These are phyloP conservation scores for Annulohypoxylon moriforme DNA, from an alignment of 495 filamentous ascomycete species.

Conservation along the genomic window DNA sequence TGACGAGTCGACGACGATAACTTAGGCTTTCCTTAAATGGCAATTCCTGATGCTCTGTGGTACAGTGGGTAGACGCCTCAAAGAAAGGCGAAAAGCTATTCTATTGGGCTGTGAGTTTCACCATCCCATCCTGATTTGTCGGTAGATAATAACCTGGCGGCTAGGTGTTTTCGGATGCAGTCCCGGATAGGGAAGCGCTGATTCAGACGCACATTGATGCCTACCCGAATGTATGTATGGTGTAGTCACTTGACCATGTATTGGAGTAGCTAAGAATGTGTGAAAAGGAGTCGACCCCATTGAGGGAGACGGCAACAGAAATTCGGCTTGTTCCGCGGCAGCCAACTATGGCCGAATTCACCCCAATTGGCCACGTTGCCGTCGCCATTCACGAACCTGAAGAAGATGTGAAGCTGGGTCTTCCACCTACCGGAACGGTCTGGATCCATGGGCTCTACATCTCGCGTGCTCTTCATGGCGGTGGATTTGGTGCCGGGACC, in stretches of 20 bases:
- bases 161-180: constrained; percentile 44
- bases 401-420: constrained; percentile 42
- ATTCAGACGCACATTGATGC: constrained; percentile 40
- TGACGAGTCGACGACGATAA: neutral
- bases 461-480: constrained; percentile 49
- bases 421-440: constrained; percentile 44
- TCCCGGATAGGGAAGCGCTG: constrained; percentile 40
- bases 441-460: constrained; percentile 55
- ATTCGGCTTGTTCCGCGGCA: constrained; percentile 46
- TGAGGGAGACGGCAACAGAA: constrained; percentile 49
- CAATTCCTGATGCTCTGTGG: constrained; percentile 13
- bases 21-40: constrained; percentile 1
- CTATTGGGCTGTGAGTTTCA: constrained; percentile 48
- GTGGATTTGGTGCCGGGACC: constrained; percentile 53
- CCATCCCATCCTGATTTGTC: neutral
- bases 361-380: constrained; percentile 57
- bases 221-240: constrained; percentile 42
- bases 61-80: constrained; percentile 41
- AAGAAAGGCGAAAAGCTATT: constrained; percentile 48
- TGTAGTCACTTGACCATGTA: neutral
- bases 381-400: constrained; percentile 47
- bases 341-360: constrained; percentile 45
- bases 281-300: constrained; percentile 40
- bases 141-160: constrained; percentile 19
- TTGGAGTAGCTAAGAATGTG: constrained; percentile 17